Evolutionary conservation across 495 filamentous ascomycete genomes (phyloP), one percentile per base, ranked within the genome.

Genomic region (Pyrenula massariospora): DNA sequence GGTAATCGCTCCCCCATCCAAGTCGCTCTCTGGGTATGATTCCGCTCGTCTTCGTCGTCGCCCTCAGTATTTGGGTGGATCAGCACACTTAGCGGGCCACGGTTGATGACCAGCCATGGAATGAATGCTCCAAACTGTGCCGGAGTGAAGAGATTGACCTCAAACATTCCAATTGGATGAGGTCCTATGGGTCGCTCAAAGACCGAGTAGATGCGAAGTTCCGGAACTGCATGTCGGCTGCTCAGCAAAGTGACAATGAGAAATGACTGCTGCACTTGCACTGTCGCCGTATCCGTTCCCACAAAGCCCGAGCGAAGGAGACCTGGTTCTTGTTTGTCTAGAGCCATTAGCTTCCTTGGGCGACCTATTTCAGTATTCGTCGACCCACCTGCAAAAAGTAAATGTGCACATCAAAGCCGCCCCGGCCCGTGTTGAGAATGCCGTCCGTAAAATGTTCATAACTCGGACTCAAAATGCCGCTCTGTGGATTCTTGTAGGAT

Each of bases 121-220:
- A 95, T 67, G 60, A 95, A 92, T 0, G 90, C 91, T 2, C 90
- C 90, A 61, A 95, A 93, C 66, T 96, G 88, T 3, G 82, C 82
- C 0, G 91, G 91, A 0, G 84, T 89, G 66, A 91, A 87, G 24
- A 96, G 42, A 59, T 93, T 93, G 15, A 95, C 91, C 68, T 96
- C 91, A 60, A 96, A 80, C 91, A 96, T 96, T 50, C 82, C 87
- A 0, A 88, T 70, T 0, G 86, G 84, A 62, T 96, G 91, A 1
- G 91, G 91, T 0, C 91, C 91, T 3, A 95, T 65, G 2, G 89
- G 89, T 47, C 72, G 65, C 61, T 93, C 84, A 76, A 80, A 94
- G 60, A 94, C 73, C 1, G 68, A 71, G 66, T 95, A 95, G 62
- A 94, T 84, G 48, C 88, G 79, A 19, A 95, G 77, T 65, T 96